Conservation (phyloP, 2,329 filamentous ascomycete species). For the Scedosporium boydii region DNA sequence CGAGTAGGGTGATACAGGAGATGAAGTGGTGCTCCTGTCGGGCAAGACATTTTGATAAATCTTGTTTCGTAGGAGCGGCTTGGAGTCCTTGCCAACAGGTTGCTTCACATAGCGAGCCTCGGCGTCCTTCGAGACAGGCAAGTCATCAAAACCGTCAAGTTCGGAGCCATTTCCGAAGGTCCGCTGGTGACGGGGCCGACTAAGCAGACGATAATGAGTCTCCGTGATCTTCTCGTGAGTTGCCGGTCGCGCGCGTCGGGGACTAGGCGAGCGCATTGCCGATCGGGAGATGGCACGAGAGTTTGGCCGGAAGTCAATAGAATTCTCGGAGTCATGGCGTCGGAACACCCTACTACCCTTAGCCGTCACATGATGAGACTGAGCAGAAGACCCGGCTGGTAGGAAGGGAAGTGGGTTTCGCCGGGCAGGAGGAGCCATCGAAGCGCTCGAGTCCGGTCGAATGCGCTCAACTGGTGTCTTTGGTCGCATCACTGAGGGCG, state of each 20-base stretch:
- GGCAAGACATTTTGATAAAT: constrained; percentile 45
- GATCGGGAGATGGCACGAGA: constrained; percentile 51
- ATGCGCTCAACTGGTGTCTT: constrained; percentile 63
- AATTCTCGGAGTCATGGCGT: constrained; percentile 73
- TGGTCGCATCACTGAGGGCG: constrained; percentile 45
- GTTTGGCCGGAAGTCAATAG: constrained; percentile 44
- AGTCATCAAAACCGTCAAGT: constrained; percentile 85
- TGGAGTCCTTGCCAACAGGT: constrained; percentile 61
- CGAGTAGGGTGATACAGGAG: constrained; percentile 44
- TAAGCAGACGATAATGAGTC: constrained; percentile 12
- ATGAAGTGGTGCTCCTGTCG: constrained; percentile 42
- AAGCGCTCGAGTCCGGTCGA: constrained; percentile 18
- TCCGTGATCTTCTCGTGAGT: constrained; percentile 12
- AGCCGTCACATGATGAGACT: constrained; percentile 66
- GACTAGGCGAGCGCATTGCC: constrained; percentile 51
- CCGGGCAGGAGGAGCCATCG: constrained; percentile 32
- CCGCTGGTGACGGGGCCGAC: constrained; percentile 22
- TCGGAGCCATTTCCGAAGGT: constrained; percentile 87
- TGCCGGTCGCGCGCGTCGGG: constrained; percentile 28
- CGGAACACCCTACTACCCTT: constrained; percentile 64
- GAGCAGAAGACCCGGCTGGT: constrained; percentile 59
- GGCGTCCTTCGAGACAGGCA: constrained; percentile 74
- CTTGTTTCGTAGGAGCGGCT: constrained; percentile 48
- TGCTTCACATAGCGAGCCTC: constrained; percentile 79
- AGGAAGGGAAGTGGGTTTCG: constrained; percentile 66